These are phyloP conservation scores for Aspergillus cejpii DNA, from an alignment of 2,329 filamentous ascomycete genomes.

Conservation along the genomic window DNA sequence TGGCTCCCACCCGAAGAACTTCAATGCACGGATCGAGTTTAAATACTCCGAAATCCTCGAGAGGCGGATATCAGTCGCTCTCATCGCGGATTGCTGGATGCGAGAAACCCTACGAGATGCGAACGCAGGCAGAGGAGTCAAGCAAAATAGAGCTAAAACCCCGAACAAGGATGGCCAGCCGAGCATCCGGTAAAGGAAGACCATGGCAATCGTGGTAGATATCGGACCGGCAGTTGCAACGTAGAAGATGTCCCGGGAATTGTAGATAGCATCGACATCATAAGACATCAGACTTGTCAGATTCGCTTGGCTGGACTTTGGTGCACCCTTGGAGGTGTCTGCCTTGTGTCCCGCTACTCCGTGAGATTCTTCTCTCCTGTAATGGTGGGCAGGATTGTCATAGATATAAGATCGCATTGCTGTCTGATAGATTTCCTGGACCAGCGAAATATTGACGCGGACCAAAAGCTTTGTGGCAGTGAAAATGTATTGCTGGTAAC, in stretches of 20 bases:
- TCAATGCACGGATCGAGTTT: constrained; percentile 52
- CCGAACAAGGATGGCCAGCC: constrained; percentile 53
- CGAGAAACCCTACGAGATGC: constrained; percentile 47
- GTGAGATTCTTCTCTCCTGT: not conserved
- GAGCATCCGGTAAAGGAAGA: constrained; percentile 51
- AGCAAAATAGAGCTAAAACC: constrained; percentile 43
- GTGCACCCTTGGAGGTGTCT: constrained; percentile 18
- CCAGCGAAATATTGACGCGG: constrained; percentile 51
- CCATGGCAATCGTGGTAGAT: constrained; percentile 45
- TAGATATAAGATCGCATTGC: constrained; percentile 52
- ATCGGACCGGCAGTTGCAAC: constrained; percentile 43
- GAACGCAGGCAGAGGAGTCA: constrained; percentile 47
- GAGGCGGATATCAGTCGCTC: constrained; percentile 52
- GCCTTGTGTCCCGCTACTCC: constrained; percentile 10
- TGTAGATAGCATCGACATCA: constrained; percentile 52
- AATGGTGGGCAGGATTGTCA: constrained; percentile 32
- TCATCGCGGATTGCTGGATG: constrained; percentile 49
- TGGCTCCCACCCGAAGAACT: constrained; percentile 57
- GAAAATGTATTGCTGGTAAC: constrained; percentile 54
- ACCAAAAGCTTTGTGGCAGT: constrained; percentile 52
- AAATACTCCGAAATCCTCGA: constrained; percentile 55
- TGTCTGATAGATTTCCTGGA: constrained; percentile 53
- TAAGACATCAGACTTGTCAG: constrained; percentile 55
- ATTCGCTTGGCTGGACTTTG: constrained; percentile 44
- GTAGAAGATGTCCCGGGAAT: constrained; percentile 48